These are phyloP conservation scores for Dactylellina haptotyla DNA, from an alignment of 2,329 filamentous ascomycete species.

Conservation along the genomic window DNA sequence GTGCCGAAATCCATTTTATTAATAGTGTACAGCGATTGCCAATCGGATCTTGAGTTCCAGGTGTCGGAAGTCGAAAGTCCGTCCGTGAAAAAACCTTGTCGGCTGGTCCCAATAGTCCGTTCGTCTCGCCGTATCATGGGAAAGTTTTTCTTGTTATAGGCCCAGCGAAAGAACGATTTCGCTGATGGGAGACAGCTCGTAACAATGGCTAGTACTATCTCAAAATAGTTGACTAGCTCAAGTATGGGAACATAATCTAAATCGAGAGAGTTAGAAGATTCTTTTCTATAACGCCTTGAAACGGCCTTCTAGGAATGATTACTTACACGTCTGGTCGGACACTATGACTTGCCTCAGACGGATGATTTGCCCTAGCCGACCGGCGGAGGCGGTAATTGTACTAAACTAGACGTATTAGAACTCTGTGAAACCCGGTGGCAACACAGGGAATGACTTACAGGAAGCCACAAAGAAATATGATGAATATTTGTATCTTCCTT, in stretches of 20 bases:
- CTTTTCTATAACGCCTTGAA: not conserved
- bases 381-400: constrained; percentile 46
- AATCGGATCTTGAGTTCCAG: constrained; percentile 48
- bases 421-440: not conserved
- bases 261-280: not conserved
- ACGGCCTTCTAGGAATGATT: not conserved
- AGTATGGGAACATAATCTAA: constrained; percentile 44
- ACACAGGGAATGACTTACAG: constrained; percentile 10
- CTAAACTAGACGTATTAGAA: constrained; percentile 13
- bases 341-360: constrained; percentile 33
- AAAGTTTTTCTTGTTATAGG: constrained; percentile 35
- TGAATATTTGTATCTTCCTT: constrained; percentile 35
- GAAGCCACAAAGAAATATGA: constrained; percentile 48
- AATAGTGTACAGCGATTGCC: constrained; percentile 31
- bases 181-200: constrained; percentile 48
- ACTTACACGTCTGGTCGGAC: constrained; percentile 48
- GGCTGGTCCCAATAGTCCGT: constrained; percentile 29
- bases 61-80: constrained; percentile 6
- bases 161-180: constrained; percentile 49
- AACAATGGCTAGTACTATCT: constrained; percentile 37
- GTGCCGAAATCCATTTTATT: constrained; percentile 33
- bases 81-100: constrained; percentile 34
- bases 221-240: constrained; percentile 48
- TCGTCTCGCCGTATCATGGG: constrained; percentile 15
- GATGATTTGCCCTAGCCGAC: constrained; percentile 39